Percentiles rank a stretch among this genome's conserved stretches.
phyloP scores from a whole-genome alignment of 2,329 filamentous ascomycete genomes.

The Pseudogymnoascus sp. region DNA sequence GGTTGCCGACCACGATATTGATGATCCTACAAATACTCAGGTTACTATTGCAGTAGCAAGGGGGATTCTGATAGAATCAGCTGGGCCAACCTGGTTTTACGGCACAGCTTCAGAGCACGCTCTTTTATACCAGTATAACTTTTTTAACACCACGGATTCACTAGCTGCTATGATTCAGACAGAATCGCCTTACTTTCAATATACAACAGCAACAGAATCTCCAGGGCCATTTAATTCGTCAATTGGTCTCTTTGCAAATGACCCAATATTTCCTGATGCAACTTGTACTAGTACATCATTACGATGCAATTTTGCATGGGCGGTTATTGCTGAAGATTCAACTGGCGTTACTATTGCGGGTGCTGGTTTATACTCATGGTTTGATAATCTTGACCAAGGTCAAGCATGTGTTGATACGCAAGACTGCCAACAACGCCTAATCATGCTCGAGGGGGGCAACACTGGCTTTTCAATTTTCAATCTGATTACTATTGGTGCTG shows the following conservation, averaged over 20 bases:
- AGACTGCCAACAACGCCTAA: constrained; percentile 22
- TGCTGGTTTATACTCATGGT: constrained; percentile 27
- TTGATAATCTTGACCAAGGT: constrained; percentile 21
- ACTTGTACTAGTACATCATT: too few relatives aligned
- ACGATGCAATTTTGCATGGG: constrained; percentile 17
- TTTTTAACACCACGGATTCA: constrained; percentile 49
- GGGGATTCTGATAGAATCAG: constrained; percentile 14
- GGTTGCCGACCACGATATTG: constrained; percentile 17
- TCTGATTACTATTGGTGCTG: not conserved
- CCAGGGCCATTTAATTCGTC: too few relatives aligned
- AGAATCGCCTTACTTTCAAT: constrained; percentile 62
- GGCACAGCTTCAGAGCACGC: constrained; percentile 59
- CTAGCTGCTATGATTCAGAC: constrained; percentile 59
- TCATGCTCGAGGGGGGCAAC: not conserved
- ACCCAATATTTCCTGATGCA: too few relatives aligned
- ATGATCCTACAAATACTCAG: constrained; percentile 17
- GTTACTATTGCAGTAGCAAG: constrained; percentile 13
- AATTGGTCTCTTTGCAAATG: too few relatives aligned
- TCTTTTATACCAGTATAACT: constrained; percentile 59
- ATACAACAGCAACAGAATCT: too few relatives aligned
- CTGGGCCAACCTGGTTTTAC: constrained; percentile 22
- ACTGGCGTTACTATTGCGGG: constrained; percentile 21
- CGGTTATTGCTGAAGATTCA: constrained; percentile 19
- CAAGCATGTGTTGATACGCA: constrained; percentile 19
- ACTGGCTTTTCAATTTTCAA: too few relatives aligned